Evolutionary conservation across 2,329 filamentous ascomycete species (phyloP).

Genomic region (Colletotrichum sp.): DNA sequence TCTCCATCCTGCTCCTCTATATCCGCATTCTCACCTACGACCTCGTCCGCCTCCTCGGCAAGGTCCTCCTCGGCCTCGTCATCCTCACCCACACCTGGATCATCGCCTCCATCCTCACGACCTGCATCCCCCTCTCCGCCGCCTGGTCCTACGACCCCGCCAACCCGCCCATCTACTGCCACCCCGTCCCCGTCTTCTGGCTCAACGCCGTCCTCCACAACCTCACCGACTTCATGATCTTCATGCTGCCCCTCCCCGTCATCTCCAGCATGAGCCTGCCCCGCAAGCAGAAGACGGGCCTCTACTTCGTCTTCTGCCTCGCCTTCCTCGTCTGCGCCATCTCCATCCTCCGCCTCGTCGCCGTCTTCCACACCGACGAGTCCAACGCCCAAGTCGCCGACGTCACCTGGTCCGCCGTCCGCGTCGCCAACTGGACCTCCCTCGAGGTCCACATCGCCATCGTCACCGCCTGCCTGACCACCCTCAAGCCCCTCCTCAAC

Average conservation of each 20-base stretch:
- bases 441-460: conserved; percentile 41
- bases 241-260: conserved; percentile 44
- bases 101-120: conserved; percentile 24
- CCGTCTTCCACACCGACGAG: conserved; percentile 26
- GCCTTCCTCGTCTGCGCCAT: conserved; percentile 44
- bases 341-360: conserved; percentile 35
- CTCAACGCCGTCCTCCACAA: conserved; percentile 27
- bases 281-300: conserved; percentile 42
- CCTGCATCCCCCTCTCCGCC: conserved; percentile 24
- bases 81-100: conserved; percentile 26
- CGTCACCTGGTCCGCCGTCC: conserved; percentile 30
- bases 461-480: conserved; percentile 40
- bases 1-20: conserved; percentile 27
- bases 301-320: conserved; percentile 42
- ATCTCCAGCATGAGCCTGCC: conserved; percentile 48
- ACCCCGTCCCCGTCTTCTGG: conserved; percentile 26
- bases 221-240: conserved; percentile 29
- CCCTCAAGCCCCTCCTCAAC: conserved; percentile 41
- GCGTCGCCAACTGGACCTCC: conserved; percentile 38
- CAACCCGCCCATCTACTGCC: conserved; percentile 12
- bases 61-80: conserved; percentile 22
- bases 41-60: conserved; percentile 27
- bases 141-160: conserved; percentile 20
- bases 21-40: conserved; percentile 28
- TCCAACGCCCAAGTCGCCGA: conserved; percentile 22